phyloP scores from a whole-genome alignment of 495 filamentous ascomycete genomes.

The Aspergillus hancockii region DNA sequence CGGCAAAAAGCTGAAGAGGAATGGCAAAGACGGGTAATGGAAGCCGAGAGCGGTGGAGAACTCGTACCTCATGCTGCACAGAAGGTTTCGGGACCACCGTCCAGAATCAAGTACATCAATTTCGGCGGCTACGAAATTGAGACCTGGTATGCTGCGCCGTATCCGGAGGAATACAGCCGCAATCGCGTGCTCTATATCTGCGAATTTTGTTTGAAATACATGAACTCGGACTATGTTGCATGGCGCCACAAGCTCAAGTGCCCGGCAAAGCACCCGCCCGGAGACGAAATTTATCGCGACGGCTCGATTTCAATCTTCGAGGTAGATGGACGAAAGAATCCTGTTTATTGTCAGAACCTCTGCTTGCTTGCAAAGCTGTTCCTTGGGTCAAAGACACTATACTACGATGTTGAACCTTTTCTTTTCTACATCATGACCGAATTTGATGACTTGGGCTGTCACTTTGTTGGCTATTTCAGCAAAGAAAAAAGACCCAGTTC shows the following conservation, averaged over 20 bases:
- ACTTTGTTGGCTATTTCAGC: conserved; percentile 98
- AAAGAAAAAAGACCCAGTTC: conserved; percentile 97
- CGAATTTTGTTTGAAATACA: conserved; percentile 98
- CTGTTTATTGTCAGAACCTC: conserved; percentile 96
- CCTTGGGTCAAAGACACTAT: conserved; percentile 93
- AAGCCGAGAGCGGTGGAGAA: conserved; percentile 49
- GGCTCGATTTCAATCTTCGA: conserved; percentile 93
- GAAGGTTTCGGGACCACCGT: conserved; percentile 82
- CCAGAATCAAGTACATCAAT: conserved; percentile 97
- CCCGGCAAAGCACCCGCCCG: conserved; percentile 91
- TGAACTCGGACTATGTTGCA: conserved; percentile 97
- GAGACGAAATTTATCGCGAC: conserved; percentile 97
- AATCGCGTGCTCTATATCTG: conserved; percentile 96
- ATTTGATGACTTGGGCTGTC: conserved; percentile 87
- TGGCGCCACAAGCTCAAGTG: conserved; percentile 99
- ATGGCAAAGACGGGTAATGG: conserved; percentile 68
- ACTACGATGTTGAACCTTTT: conserved; percentile 98
- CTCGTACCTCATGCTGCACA: conserved; percentile 49
- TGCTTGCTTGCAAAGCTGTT: conserved; percentile 96
- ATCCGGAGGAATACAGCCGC: conserved; percentile 96
- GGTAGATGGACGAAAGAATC: conserved; percentile 94
- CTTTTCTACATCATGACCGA: conserved; percentile 99
- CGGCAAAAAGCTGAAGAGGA: conserved; percentile 87
- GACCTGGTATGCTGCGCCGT: conserved; percentile 99
- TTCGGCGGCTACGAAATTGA: conserved; percentile 98